A percentile compares a stretch with the other conserved stretches of the same genome.
Evolutionary conservation across 805 yeast species (phyloP).

Genomic region (Candida palmyrensis): DNA sequence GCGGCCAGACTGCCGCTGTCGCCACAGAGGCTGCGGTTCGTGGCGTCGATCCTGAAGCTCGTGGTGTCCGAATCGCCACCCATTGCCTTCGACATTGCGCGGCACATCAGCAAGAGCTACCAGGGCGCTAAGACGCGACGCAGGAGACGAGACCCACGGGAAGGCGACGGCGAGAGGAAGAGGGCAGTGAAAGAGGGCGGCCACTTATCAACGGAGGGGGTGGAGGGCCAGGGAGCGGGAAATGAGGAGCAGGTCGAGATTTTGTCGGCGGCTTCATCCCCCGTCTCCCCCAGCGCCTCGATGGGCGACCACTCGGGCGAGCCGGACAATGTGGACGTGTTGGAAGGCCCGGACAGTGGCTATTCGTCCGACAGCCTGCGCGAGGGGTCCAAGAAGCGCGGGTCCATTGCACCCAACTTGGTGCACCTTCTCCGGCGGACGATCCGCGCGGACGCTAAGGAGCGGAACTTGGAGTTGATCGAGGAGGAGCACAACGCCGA

Average conservation of each 20-base stretch:
- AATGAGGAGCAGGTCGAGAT: constrained; percentile 2
- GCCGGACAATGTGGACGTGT: constrained; percentile 8
- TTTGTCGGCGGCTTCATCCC: background rate
- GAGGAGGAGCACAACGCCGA: constrained; percentile 12
- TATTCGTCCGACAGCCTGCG: constrained; percentile 3
- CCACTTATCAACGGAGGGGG: constrained; percentile 1
- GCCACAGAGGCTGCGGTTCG: too few species aligned
- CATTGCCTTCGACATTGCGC: constrained; percentile 20
- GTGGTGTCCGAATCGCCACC: constrained; percentile 35
- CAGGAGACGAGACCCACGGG: background rate
- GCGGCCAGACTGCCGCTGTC: constrained; percentile 3
- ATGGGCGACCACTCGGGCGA: too few species aligned
- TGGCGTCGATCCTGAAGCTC: too few species aligned
- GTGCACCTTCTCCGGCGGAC: constrained; percentile 1
- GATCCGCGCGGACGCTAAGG: constrained; percentile 1
- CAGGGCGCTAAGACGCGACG: constrained; percentile 1
- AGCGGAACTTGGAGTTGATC: constrained; percentile 13
- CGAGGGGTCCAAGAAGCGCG: constrained; percentile 1
- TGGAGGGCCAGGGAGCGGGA: constrained; percentile 2
- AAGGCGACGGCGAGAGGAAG: background rate
- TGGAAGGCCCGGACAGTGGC: constrained; percentile 9
- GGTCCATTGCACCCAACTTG: background rate
- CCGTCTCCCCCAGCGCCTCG: background rate
- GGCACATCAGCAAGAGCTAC: constrained; percentile 15
- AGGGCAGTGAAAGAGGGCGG: too few species aligned